phyloP scores from a whole-genome alignment of 768 basidiomycete species.

The Holtermannia corniformis region DNA sequence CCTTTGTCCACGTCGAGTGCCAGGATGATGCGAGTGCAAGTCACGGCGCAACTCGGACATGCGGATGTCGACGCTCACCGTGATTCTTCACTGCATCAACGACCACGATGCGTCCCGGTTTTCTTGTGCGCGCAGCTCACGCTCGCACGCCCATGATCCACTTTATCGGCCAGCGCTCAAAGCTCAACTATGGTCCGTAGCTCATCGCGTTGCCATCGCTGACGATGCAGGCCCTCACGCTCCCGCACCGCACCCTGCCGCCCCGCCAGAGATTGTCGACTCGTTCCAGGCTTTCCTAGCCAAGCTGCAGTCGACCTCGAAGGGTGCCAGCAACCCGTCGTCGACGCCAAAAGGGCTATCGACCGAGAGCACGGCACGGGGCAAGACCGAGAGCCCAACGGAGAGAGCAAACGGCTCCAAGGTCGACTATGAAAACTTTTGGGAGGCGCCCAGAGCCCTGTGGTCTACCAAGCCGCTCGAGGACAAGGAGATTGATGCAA shows the following conservation, averaged over 20 bases:
- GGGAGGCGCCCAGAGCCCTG: conserved; percentile 35
- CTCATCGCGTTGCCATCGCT: neutral
- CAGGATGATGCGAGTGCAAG: too few relatives aligned
- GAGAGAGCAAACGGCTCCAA: conserved; percentile 11
- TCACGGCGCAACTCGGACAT: too few relatives aligned
- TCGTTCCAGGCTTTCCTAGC: conserved; percentile 39
- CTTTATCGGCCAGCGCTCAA: conserved; percentile 34
- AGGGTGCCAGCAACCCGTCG: conserved; percentile 13
- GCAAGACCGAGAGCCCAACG: conserved; percentile 1
- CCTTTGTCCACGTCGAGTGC: too few relatives aligned
- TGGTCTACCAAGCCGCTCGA: conserved; percentile 32
- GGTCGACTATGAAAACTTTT: conserved; percentile 39
- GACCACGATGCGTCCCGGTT: too few relatives aligned
- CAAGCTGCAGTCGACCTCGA: conserved; percentile 33
- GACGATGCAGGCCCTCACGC: conserved; percentile 32
- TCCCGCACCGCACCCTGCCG: conserved; percentile 37
- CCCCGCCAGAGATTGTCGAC: conserved; percentile 34
- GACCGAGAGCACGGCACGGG: conserved; percentile 7
- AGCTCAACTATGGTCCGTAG: conserved; percentile 8
- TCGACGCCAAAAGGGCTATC: conserved; percentile 29
- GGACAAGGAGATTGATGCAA: conserved; percentile 39
- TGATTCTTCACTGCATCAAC: too few relatives aligned
- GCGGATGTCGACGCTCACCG: too few relatives aligned
- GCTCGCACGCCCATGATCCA: conserved; percentile 36
- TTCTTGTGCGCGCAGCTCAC: conserved; percentile 23